A percentile compares a stretch with the other conserved stretches of the same genome.
Conservation (phyloP, 1,284 basidiomycete genomes). For the Anthracocystis panici-leucophaei region DNA sequence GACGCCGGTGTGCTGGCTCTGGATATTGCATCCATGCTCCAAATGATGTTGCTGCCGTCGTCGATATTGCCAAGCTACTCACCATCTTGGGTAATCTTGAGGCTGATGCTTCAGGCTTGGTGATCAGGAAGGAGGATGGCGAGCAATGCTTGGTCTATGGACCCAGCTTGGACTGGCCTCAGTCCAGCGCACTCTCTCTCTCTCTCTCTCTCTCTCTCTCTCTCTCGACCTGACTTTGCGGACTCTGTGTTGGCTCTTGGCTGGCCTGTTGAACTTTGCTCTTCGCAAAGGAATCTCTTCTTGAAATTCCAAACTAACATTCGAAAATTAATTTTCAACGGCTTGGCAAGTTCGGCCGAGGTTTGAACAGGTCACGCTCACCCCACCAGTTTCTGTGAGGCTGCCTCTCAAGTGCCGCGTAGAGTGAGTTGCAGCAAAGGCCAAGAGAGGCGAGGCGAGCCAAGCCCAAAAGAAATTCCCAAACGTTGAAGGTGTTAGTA, state of each 20-base stretch:
- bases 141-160: conserved; percentile 17
- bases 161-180: background rate
- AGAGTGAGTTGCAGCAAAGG: too few species aligned
- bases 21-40: background rate
- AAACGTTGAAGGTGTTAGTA: background rate
- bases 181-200: background rate
- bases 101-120: conserved; percentile 54
- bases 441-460: too few species aligned
- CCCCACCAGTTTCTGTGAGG: background rate
- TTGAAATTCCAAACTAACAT: conserved; percentile 8
- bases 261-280: background rate
- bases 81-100: conserved; percentile 56
- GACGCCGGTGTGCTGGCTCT: background rate
- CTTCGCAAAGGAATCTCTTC: background rate
- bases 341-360: conserved; percentile 6
- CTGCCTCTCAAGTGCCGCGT: background rate
- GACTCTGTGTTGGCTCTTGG: background rate
- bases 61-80: conserved; percentile 20
- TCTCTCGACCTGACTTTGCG: too few species aligned
- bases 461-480: too few species aligned
- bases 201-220: too few species aligned
- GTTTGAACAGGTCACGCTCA: conserved; percentile 1
- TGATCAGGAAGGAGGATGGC: conserved; percentile 49
- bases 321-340: background rate
- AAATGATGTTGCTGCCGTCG: conserved; percentile 2